Percentiles rank a stretch among this genome's conserved stretches.
Conservation (phyloP, 345 rosid species). For the Trapa incisa region DNA sequence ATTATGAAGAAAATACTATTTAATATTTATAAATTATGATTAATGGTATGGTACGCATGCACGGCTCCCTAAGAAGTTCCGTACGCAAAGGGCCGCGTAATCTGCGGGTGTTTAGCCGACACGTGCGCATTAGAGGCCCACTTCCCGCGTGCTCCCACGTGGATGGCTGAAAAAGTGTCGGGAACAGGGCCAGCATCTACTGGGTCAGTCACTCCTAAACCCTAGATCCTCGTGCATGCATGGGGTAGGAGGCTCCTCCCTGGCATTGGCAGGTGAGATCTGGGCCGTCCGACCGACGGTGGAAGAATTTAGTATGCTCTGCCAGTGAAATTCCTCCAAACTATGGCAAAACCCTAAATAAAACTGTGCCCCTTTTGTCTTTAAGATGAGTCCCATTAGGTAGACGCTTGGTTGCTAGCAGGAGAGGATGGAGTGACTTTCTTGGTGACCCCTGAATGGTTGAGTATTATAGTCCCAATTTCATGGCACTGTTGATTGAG, state of each 20-base stretch:
- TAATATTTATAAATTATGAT: too few relatives aligned
- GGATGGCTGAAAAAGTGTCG: conserved; percentile 24
- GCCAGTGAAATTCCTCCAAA: too few relatives aligned
- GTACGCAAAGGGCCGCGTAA: conserved; percentile 29
- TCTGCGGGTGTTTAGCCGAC: conserved; percentile 17
- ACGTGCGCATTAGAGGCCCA: conserved; percentile 18
- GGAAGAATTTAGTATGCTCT: too few relatives aligned
- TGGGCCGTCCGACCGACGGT: background rate
- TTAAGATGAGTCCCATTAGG: too few relatives aligned
- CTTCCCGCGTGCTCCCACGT: conserved; percentile 18
- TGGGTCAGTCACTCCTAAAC: background rate
- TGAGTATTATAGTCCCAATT: too few relatives aligned
- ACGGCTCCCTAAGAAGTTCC: background rate
- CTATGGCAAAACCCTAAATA: too few relatives aligned
- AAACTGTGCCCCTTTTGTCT: too few relatives aligned
- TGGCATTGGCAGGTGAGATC: background rate
- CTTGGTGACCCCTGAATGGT: too few relatives aligned
- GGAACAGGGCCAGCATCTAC: background rate
- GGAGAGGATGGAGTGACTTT: too few relatives aligned
- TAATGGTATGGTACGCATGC: background rate
- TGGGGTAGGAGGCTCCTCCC: background rate
- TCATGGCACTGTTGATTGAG: too few relatives aligned
- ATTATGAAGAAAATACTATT: too few relatives aligned
- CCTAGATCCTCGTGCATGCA: conserved; percentile 8
- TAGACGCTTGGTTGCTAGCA: too few relatives aligned